These are phyloP conservation scores for Domatiomyces globalis DNA, from an alignment of 2,329 filamentous ascomycete genomes.

Conservation along the genomic window DNA sequence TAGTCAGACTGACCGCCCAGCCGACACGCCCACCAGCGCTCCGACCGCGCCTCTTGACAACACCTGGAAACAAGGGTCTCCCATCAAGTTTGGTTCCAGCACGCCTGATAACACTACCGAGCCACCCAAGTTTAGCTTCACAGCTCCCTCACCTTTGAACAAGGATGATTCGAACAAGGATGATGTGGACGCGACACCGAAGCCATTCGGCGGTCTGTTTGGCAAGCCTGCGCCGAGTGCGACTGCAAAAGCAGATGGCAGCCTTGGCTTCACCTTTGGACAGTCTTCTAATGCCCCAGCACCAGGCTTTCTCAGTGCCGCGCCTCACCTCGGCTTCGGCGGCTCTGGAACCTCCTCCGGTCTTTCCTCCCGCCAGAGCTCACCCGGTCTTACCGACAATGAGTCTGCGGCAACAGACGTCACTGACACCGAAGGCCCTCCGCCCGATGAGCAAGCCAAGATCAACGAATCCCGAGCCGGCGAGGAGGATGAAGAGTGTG, in stretches of 20 bases:
- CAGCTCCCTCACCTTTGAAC: slow-evolving; percentile 16
- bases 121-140: slow-evolving; percentile 19
- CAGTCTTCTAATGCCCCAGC: slow-evolving; percentile 16
- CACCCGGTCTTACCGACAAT: slow-evolving; percentile 33
- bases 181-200: slow-evolving; percentile 16
- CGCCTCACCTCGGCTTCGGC: slow-evolving; percentile 15
- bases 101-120: slow-evolving; percentile 15
- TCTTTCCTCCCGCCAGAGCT: slow-evolving; percentile 31
- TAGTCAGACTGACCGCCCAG: slow-evolving; percentile 7
- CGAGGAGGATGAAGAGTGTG: slow-evolving; percentile 56
- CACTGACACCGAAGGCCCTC: slow-evolving; percentile 5
- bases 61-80: slow-evolving; percentile 34
- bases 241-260: slow-evolving; percentile 10
- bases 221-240: slow-evolving; percentile 15
- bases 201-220: slow-evolving; percentile 22
- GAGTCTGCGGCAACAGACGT: slow-evolving; percentile 26
- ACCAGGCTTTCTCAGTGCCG: slow-evolving; percentile 17
- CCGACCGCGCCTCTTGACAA: slow-evolving; percentile 24
- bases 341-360: slow-evolving; percentile 25
- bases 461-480: slow-evolving; percentile 52
- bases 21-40: slow-evolving; percentile 4
- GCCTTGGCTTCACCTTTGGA: slow-evolving; percentile 29
- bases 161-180: slow-evolving; percentile 2
- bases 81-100: slow-evolving; percentile 33
- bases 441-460: slow-evolving; percentile 46